Base-by-base conservation (phyloP, 108 stramenopile species). In the Craspedostauros australis region DNA sequence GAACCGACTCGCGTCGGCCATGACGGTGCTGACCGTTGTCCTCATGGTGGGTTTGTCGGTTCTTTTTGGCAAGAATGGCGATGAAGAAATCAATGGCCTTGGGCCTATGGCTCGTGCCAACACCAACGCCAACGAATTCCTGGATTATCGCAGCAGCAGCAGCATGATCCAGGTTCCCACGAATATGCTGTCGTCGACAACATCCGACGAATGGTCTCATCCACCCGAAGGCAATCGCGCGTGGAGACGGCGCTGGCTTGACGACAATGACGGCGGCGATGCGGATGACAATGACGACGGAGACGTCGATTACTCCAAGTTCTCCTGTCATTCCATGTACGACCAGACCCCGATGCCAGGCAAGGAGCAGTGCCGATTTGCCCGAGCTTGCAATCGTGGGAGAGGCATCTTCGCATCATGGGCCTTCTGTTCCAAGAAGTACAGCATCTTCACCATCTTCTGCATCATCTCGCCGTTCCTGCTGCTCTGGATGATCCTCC, bases 341-440 rank as follows among this genome's bases (percentile, higher is more conserved):
- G 54, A 62, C 1, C 15, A 37, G 24, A 42, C 56, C 15, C 65
- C 76, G 5, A 44, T 72, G 21, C 19, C 62, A 8, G 68, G 74
- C 8, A 52, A 65, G 11, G 74, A 71, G 27, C 78, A 79, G 53
- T 91, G 88, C 62, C 60, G 21, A 3, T 91, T 77, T 68, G 88
- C 88, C 5, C 40, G 39, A 39, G 79, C 82, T 0, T 91, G 88
- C 64, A 85, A 91, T 53, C 67, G 66, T 23, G 72, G 68, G 4
- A 53, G 55, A 20, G 88, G 88, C 15, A 50, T 91, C 1, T 70
- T 83, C 52, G 54, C 72, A 4, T 72, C 84, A 24, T 73, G 76
- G 32, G 69, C 87, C 40, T 91, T 91, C 70, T 91, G 89, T 25
- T 46, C 34, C 3, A 52, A 64, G 7, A 16, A 15, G 18, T 36